Evolutionary conservation across 345 rosid genomes (phyloP), one percentile per base, ranked within the genome.

Genomic region (Cardamine resedifolia): DNA sequence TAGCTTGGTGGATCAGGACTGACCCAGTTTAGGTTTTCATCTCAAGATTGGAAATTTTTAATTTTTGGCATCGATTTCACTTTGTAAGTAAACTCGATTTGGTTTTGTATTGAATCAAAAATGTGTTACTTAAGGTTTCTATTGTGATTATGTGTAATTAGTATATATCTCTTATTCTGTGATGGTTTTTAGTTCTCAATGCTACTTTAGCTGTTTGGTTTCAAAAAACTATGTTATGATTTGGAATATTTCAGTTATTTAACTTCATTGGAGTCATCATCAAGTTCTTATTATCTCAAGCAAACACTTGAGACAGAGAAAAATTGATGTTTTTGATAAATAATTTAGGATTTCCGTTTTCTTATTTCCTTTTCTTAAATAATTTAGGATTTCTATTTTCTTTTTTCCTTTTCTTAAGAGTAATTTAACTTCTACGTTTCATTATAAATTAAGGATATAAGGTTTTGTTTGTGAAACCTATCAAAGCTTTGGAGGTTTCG

Each of bases 1-100:
- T 23, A 30, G 47, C 63, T 64, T n/a, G 10, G 38, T 36, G 52
- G 63, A 60, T 67, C 64, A 15, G 23, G 39, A 62, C 62, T 68
- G 64, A 61, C 58, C 48, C 44, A 61, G 23, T 60, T 60, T 38
- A 50, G 78, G 61, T 74, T 63, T 30, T 44, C 14, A 41, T 56
- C 10, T 51, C 39, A 64, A 73, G 58, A 73, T 64, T 65, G 6
- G 71, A 18, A 19, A 14, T 60, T 33, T 65, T 0, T 24, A 10
- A 56, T n/a, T 45, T 48, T 51, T 53, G 19, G 43, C 21, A 28
- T 72, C 56, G 61, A 33, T 63, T 63, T 53, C n/a, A n/a, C 45
- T 62, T 20, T 55, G 66, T 48, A 33, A 57, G 58, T 65, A n/a
- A 43, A 53, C 28, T 73, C 23, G 39, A 52, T 72, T 63, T 63